Percentiles rank a stretch among this genome's conserved stretches.
phyloP scores from a whole-genome alignment of 805 yeast species.

The Candida germanica region DNA sequence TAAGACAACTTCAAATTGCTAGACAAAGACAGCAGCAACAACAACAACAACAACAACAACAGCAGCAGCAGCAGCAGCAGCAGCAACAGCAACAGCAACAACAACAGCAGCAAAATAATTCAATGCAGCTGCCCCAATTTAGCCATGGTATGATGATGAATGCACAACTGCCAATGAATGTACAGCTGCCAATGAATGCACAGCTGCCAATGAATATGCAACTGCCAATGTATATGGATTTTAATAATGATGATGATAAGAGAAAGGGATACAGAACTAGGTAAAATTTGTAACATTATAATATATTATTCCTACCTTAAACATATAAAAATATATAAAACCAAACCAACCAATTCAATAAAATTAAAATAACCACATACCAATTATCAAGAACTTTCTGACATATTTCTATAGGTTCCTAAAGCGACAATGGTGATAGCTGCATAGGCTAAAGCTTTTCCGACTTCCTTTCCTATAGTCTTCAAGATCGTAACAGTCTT shows the following conservation, averaged over 20 bases:
- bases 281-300: not conserved
- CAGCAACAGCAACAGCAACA: conserved; percentile 9
- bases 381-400: too few species aligned
- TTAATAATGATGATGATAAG: conserved; percentile 6
- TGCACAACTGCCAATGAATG: conserved; percentile 18
- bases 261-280: conserved; percentile 6
- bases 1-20: conserved; percentile 31
- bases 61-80: conserved; percentile 15
- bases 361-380: not conserved
- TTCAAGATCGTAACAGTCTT: not conserved
- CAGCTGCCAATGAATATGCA: conserved; percentile 6
- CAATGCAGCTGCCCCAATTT: conserved; percentile 4
- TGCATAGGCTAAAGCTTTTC: conserved; percentile 31
- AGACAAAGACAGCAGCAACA: conserved; percentile 11
- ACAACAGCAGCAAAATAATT: conserved; percentile 11
- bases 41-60: conserved; percentile 13
- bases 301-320: not conserved
- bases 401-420: conserved; percentile 32
- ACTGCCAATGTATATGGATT: conserved; percentile 8
- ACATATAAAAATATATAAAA: not conserved
- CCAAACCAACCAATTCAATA: conserved; percentile 1
- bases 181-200: conserved; percentile 18
- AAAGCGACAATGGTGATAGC: conserved; percentile 31
- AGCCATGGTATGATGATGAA: conserved; percentile 16
- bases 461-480: conserved; percentile 23